Percentiles rank a stretch among this genome's conserved stretches.
These are phyloP conservation scores for Gossypium longicalyx DNA, from an alignment of 345 rosid genomes.

Conservation along the genomic window DNA sequence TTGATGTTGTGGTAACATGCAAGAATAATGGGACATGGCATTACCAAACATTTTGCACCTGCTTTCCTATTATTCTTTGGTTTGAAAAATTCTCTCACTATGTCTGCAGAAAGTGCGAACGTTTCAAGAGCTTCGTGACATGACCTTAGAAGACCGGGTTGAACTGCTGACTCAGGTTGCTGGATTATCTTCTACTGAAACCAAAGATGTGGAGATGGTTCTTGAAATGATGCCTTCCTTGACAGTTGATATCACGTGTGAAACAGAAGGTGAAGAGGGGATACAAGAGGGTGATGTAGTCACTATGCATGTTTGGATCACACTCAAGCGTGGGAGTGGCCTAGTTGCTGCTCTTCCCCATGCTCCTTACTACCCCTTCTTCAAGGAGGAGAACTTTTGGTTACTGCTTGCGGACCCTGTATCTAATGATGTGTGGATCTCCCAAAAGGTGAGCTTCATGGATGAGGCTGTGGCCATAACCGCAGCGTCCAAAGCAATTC, in stretches of 20 bases:
- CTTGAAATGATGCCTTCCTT: conserved; percentile 93
- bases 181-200: conserved; percentile 59
- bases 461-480: conserved; percentile 79
- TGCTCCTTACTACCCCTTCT: conserved; percentile 77
- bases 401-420: conserved; percentile 74
- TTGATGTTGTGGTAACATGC: conserved; percentile 27
- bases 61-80: neutral
- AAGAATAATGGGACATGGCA: neutral
- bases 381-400: conserved; percentile 98
- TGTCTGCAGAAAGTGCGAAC: conserved; percentile 77
- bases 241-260: conserved; percentile 71
- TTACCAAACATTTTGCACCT: neutral
- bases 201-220: conserved; percentile 52
- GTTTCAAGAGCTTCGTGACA: conserved; percentile 71
- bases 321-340: conserved; percentile 76
- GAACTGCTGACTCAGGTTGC: conserved; percentile 70
- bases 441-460: conserved; percentile 93
- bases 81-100: neutral
- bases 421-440: conserved; percentile 88
- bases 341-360: conserved; percentile 87
- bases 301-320: conserved; percentile 84
- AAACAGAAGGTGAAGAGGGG: conserved; percentile 99
- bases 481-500: conserved; percentile 59
- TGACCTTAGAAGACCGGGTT: conserved; percentile 59
- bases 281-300: conserved; percentile 94